Base-by-base conservation (phyloP, 208 protist species). In the Leishmania turanica region DNA sequence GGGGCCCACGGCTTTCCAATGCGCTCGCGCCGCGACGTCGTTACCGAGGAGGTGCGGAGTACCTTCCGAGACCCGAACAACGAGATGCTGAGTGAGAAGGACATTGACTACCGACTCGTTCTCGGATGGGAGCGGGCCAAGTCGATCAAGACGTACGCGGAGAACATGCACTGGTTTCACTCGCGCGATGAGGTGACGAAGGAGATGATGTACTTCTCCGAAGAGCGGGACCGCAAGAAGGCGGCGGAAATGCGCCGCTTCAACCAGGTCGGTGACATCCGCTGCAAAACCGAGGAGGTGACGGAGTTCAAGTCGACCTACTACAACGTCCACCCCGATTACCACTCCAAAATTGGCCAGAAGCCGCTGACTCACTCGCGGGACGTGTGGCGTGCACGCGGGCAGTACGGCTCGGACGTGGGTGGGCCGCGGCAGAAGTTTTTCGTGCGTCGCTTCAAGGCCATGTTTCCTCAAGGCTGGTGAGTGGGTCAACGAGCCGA, bases 151-250 rank as follows among this genome's bases (percentile, higher is more conserved):
- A 96, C 85, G n/a, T 97, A 96, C 81, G 92, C 94, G 4, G 80
- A 94, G 74, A 97, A 97, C 84, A 97, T 97, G 94, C 90, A 97
- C 86, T 97, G 94, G 93, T 97, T 97, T 80, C 92, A 96, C 83
- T 96, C 91, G 9, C 85, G 94, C 34, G 94, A 97, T 77, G 94
- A 96, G 83, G 94, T 97, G 37, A 93, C 90, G 34, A 92, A 89
- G 74, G 90, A 94, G 82, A 97, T 97, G 94, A 75, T 97, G 83
- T 85, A 92, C 79, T 90, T 91, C 70, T 97, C 94, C 0, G 75
- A 92, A 60, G 84, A 92, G 75, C 90, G 91, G 0, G 94, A 97
- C 76, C 84, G 86, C 17, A 79, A 91, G 81, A 84, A 83, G 9
- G 86, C 80, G 13, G 84, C 81, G 53, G 91, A 95, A 83, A 89